A percentile compares a stretch with the other conserved stretches of the same genome.
These are phyloP conservation scores for Violaceomyces palustris DNA, from an alignment of 1,284 basidiomycete genomes.

Conservation along the genomic window DNA sequence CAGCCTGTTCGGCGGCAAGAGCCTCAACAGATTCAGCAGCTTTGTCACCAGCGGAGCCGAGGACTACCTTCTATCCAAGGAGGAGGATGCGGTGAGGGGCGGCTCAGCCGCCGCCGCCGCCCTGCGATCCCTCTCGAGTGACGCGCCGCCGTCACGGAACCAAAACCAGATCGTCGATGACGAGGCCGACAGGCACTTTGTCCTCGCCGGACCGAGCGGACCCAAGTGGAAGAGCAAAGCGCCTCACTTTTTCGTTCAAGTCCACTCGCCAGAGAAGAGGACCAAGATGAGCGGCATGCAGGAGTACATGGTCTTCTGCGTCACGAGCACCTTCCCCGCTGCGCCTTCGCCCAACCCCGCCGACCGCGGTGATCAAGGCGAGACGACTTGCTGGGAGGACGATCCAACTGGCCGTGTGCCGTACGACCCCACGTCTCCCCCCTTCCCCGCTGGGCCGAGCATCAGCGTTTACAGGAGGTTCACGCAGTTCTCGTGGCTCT, in stretches of 20 bases:
- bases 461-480: conserved; percentile 66
- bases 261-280: conserved; percentile 72
- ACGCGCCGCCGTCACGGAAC: no score
- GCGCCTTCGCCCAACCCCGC: background rate
- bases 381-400: conserved; percentile 34
- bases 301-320: conserved; percentile 68
- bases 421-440: conserved; percentile 24
- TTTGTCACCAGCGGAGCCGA: conserved; percentile 81
- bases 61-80: conserved; percentile 54
- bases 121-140: no score
- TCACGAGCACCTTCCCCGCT: conserved; percentile 67
- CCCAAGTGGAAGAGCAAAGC: conserved; percentile 68
- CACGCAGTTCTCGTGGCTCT: conserved; percentile 74
- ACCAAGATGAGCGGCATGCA: conserved; percentile 61
- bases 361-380: conserved; percentile 10
- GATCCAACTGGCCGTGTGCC: conserved; percentile 12
- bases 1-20: conserved; percentile 65
- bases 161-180: background rate
- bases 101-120: no score
- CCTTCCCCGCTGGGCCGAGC: conserved; percentile 17
- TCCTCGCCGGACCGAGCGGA: conserved; percentile 62
- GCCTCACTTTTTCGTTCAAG: conserved; percentile 66
- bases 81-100: no score
- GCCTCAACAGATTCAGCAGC: conserved; percentile 71
- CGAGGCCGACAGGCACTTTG: conserved; percentile 58